Base-by-base conservation (phyloP, 73 alveolate species). In the Paramecium tetraurelia region DNA sequence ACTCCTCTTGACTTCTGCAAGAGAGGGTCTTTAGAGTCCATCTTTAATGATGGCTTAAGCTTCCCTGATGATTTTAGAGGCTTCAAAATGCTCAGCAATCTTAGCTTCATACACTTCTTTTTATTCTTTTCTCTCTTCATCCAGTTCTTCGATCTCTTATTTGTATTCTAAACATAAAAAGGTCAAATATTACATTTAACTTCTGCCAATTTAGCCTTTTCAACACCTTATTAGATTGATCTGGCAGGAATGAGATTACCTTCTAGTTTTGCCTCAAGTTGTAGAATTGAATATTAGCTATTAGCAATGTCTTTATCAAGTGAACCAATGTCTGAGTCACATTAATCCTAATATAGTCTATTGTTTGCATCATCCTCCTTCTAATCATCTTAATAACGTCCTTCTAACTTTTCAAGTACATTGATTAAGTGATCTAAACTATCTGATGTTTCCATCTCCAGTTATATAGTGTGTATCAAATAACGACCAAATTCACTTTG, bases 371-470 rank as follows among this genome's bases (percentile, higher is more conserved):
- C 90, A 44, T 80, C 90, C 35, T 80, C 90, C 24, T 46, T 80
- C 24, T 80, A 80, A 80, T 80, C 90, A 5, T 41, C 70, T 80
- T 41, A 6, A 18, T 80, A 80, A 31, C 90, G 46, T 31, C 48
- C 38, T 22, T 80, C 90, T 41, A 80, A 8, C 18, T 48, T 48
- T 27, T 80, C 70, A 7, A 80, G 75, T 43, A 43, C 57, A 27
- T 46, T 80, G 44, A 80, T 80, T 35, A 80, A 48, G 10, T 48
- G 70, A 29, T 80, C 90, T 46, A 80, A 44, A 44, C 76, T 44
- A 48, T 80, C 90, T 20, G 90, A 80, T 80, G 90, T 80, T 46
- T 80, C 90, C 75, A 80, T 44, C 50, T 80, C 70, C 75, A 80
- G 20, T 41, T 31, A 14, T 22, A 80, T 31, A 18, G 90, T 44